A percentile compares a stretch with the other conserved stretches of the same genome.
phyloP scores from a whole-genome alignment of 345 rosid species.

The Citrus hindsii region DNA sequence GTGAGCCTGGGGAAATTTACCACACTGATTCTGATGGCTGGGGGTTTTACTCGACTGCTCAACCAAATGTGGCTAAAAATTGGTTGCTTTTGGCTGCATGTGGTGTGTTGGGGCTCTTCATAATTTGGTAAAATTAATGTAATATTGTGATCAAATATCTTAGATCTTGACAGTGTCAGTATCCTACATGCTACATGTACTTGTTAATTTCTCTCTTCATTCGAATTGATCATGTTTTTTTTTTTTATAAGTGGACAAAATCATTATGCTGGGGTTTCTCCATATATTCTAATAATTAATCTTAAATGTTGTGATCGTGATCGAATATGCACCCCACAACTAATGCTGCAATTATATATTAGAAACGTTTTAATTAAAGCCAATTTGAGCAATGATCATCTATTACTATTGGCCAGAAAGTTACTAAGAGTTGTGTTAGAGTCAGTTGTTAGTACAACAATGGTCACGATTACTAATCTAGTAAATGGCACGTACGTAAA shows the following conservation, averaged over 20 bases:
- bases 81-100: constrained; percentile 23
- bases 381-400: too few species aligned
- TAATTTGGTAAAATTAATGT: constrained; percentile 1
- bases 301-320: too few species aligned
- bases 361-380: too few species aligned
- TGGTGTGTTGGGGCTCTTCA: constrained; percentile 16
- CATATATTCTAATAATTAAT: too few species aligned
- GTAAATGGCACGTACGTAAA: too few species aligned
- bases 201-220: background rate
- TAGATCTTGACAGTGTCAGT: background rate
- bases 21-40: constrained; percentile 28
- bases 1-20: constrained; percentile 47
- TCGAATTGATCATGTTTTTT: background rate
- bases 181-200: background rate
- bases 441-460: too few species aligned
- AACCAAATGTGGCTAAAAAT: constrained; percentile 6
- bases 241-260: background rate
- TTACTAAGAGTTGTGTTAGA: too few species aligned
- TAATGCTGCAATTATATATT: too few species aligned
- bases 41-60: constrained; percentile 37
- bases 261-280: background rate
- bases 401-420: too few species aligned
- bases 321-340: too few species aligned
- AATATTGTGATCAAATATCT: background rate
- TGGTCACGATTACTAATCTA: too few species aligned